Conservation (phyloP, 441 rosid genomes). For the Corymbia citriodora region DNA sequence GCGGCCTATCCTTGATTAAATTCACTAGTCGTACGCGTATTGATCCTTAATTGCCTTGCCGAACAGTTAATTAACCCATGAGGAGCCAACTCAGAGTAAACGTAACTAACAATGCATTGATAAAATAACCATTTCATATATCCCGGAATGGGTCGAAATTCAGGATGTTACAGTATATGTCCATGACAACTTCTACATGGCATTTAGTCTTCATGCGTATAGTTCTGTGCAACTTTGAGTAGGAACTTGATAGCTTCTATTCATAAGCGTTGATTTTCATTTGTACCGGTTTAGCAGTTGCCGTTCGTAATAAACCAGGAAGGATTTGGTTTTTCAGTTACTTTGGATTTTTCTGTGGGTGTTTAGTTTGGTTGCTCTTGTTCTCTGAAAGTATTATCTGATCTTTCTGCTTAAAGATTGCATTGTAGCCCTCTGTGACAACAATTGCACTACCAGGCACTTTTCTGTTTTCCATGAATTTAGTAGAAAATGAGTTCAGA, state of each 20-base stretch:
- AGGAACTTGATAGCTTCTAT: not conserved
- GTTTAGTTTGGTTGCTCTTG: no score
- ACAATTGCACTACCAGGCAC: not conserved
- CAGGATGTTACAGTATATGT: no score
- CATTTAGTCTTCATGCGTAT: not conserved
- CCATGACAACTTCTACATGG: not conserved
- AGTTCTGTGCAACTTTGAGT: not conserved
- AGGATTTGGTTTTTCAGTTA: rapidly evolving
- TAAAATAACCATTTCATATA: no score
- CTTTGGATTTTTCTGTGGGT: not conserved
- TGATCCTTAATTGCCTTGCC: no score
- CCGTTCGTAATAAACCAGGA: not conserved
- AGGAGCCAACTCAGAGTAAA: no score
- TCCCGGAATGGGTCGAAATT: no score
- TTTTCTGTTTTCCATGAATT: not conserved
- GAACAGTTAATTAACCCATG: no score
- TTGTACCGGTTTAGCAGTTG: not conserved
- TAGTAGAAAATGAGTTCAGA: no score
- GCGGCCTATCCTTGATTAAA: no score
- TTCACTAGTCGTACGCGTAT: no score
- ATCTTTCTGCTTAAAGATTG: no score
- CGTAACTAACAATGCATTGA: no score
- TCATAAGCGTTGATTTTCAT: not conserved
- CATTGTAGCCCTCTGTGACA: rapidly evolving
- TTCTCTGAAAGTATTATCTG: not conserved